These are phyloP conservation scores for Venturia carpophila DNA, from an alignment of 2,329 filamentous ascomycete species.

Conservation along the genomic window DNA sequence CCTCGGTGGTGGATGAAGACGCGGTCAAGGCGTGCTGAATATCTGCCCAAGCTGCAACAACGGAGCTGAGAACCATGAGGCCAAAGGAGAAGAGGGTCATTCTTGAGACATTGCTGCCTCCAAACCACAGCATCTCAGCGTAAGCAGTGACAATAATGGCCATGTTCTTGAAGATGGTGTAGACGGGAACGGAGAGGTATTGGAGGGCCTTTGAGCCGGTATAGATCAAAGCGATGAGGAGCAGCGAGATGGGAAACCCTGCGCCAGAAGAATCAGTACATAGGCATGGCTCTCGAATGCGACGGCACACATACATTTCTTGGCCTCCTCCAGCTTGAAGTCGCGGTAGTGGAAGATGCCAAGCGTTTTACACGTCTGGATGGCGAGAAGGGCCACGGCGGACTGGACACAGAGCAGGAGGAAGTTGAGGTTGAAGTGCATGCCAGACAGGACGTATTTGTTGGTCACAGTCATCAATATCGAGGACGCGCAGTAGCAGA, in stretches of 20 bases:
- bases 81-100: constrained; percentile 89
- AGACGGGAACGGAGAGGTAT: constrained; percentile 93
- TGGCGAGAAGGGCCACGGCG: constrained; percentile 77
- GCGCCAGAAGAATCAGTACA: constrained; percentile 12
- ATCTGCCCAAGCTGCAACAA: constrained; percentile 95
- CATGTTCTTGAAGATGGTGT: constrained; percentile 99
- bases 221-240: constrained; percentile 98
- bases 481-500: constrained; percentile 90
- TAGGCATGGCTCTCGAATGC: not conserved
- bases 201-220: constrained; percentile 93
- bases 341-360: constrained; percentile 74
- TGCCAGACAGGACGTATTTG: constrained; percentile 92
- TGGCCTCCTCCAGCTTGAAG: constrained; percentile 84
- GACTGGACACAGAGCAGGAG: constrained; percentile 88
- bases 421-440: constrained; percentile 91
- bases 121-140: constrained; percentile 96
- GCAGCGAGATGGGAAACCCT: constrained; percentile 95
- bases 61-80: constrained; percentile 89
- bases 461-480: constrained; percentile 99
- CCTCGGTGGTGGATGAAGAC: constrained; percentile 47
- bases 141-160: constrained; percentile 98
- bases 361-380: constrained; percentile 69
- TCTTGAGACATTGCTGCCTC: constrained; percentile 70
- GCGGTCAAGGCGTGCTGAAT: constrained; percentile 74
- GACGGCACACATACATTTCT: constrained; percentile 62